Base-by-base conservation (phyloP, 371 early-diverging fungal species). In the Phascolomyces articulosus region DNA sequence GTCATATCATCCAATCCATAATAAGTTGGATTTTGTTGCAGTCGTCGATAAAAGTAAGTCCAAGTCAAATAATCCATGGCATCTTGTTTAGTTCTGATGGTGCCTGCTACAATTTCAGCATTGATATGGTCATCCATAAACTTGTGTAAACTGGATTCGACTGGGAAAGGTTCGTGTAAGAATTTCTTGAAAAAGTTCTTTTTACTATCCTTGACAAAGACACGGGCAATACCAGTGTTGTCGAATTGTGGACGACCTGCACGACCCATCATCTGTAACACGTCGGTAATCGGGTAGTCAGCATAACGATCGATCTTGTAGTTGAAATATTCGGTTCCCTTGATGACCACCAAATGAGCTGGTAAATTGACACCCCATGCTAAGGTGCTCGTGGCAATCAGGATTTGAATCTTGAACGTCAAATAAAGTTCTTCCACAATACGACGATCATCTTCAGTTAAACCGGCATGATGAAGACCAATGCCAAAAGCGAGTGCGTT, bases 301-400 rank as follows among this genome's bases (percentile, higher is more conserved):
- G 94, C 94, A 69, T 96, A 97, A 0, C 95, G 90, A 16, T 88
- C 84, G 41, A 85, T 78, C 69, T 93, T 93, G 66, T 93, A 93
- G 71, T 98, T 95, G 76, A 93, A 99, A 66, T 86, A 98, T 75
- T 96, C 96, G 1, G 99, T 99, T 11, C 99, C 99, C 74, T 98
- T 99, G 64, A 99, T 88, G 9, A 99, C 92, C 0, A 99, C 99
- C 68, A 97, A 74, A 75, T 99, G 96, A 3, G 99, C 99, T 0
- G 99, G 99, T 51, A 97, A 89, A 77, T 99, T 99, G 57, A 99
- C 97, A 57, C 96, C 95, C 99, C 99, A 99, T 1, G 99, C 99
- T n/a, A 99, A 80, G 2, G 99, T 99, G 60, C 94, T 91, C 4
- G 99, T 99, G 3, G 97, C 96, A 47, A 99, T 90, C 65, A 99